Evolutionary conservation across 139 green algal species (phyloP).

Genomic region (Closterium sp.): DNA sequence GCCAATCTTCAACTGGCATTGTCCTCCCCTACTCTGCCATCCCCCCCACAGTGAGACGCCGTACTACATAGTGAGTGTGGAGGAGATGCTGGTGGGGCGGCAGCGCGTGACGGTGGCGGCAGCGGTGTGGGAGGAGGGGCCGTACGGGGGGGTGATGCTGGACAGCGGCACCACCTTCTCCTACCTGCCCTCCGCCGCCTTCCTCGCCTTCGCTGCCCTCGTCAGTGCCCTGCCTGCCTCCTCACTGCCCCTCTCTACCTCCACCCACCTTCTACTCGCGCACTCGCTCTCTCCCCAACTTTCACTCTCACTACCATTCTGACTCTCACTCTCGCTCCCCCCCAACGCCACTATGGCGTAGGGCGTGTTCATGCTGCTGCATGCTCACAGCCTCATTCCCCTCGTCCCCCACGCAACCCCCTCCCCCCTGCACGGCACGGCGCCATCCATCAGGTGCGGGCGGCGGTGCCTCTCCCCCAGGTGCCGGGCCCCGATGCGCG

Average conservation of each 20-base stretch:
- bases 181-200: constrained; percentile 82
- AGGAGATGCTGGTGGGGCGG: background rate
- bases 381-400: too few species aligned
- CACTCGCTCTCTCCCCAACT: too few species aligned
- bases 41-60: background rate
- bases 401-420: background rate
- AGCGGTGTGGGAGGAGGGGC: background rate
- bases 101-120: background rate
- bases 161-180: constrained; percentile 96
- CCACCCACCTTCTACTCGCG: background rate
- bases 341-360: too few species aligned
- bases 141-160: constrained; percentile 59
- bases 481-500: constrained; percentile 59
- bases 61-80: background rate
- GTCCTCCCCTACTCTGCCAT: background rate
- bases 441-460: background rate
- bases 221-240: background rate
- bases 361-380: too few species aligned
- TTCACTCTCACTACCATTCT: too few species aligned
- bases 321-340: too few species aligned
- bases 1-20: background rate
- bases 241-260: too few species aligned
- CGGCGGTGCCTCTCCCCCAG: background rate
- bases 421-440: too few species aligned
- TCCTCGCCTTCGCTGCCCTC: constrained; percentile 56